phyloP scores from a whole-genome alignment of 331 rosid species.

The Quercus lobata region DNA sequence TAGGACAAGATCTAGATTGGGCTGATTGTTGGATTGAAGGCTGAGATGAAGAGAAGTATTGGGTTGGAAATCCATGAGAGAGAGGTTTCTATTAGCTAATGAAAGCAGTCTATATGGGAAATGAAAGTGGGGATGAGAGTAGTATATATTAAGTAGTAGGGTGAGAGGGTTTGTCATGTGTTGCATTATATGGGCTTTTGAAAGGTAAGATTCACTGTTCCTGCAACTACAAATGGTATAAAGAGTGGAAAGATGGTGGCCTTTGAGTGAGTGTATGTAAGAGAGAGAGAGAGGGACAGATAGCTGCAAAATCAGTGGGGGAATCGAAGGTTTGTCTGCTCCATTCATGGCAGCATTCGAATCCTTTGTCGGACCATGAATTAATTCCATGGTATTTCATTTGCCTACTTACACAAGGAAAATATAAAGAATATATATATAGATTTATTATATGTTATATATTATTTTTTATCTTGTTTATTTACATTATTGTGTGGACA shows the following conservation, averaged over 20 bases:
- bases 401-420: background rate
- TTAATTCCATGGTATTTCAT: background rate
- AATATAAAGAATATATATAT: background rate
- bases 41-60: constrained; percentile 45
- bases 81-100: constrained; percentile 1
- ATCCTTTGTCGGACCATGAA: constrained; percentile 68
- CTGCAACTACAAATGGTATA: constrained; percentile 39
- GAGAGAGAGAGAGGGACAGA: constrained; percentile 39
- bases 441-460: background rate
- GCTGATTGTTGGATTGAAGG: constrained; percentile 25
- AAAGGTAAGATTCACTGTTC: constrained; percentile 36
- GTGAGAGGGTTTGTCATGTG: constrained; percentile 15
- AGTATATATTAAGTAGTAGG: constrained; percentile 7
- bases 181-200: constrained; percentile 34
- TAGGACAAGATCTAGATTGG: constrained; percentile 59
- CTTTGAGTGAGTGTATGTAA: background rate
- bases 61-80: constrained; percentile 57
- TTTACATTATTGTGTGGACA: background rate
- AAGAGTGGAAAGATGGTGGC: constrained; percentile 29
- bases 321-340: constrained; percentile 80
- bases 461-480: constrained; percentile 1
- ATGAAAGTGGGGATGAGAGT: constrained; percentile 4
- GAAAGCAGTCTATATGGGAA: constrained; percentile 11
- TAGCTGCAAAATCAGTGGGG: constrained; percentile 60
- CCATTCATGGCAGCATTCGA: constrained; percentile 73